Evolutionary conservation across 495 filamentous ascomycete genomes (phyloP).

Genomic region (Aspergillus nidulans): DNA sequence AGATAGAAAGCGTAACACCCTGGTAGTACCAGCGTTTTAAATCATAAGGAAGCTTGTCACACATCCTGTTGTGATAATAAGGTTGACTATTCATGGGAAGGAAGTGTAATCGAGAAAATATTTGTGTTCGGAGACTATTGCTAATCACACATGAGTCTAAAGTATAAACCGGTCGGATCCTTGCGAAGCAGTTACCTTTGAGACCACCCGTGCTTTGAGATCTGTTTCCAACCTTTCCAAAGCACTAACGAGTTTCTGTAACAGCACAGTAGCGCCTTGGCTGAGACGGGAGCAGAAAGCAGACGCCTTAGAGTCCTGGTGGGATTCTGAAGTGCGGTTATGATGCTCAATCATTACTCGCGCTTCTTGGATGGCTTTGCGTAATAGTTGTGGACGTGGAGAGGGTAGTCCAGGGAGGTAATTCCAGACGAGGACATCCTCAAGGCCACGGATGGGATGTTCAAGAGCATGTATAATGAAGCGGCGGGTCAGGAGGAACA

Average conservation of each 20-base stretch:
- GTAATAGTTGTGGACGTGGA: conserved; percentile 30
- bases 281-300: conserved; percentile 27
- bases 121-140: not conserved
- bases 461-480: conserved; percentile 50
- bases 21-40: no score
- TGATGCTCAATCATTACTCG: conserved; percentile 29
- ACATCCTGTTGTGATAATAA: no score
- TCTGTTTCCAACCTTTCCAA: conserved; percentile 18
- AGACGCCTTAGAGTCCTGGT: conserved; percentile 15
- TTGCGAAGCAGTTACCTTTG: not conserved
- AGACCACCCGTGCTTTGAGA: not conserved
- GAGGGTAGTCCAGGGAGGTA: conserved; percentile 35
- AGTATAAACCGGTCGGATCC: no score
- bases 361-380: conserved; percentile 32
- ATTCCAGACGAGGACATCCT: conserved; percentile 46
- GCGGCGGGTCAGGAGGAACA: conserved; percentile 47
- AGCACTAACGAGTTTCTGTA: conserved; percentile 22
- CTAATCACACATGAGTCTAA: not conserved
- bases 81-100: no score
- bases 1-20: no score
- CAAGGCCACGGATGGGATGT: conserved; percentile 38
- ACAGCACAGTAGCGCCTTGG: conserved; percentile 31
- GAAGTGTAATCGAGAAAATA: no score
- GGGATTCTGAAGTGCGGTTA: conserved; percentile 11
- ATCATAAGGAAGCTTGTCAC: no score